These are phyloP conservation scores for Luvunga scandens DNA, from an alignment of 345 rosid genomes.

Conservation along the genomic window DNA sequence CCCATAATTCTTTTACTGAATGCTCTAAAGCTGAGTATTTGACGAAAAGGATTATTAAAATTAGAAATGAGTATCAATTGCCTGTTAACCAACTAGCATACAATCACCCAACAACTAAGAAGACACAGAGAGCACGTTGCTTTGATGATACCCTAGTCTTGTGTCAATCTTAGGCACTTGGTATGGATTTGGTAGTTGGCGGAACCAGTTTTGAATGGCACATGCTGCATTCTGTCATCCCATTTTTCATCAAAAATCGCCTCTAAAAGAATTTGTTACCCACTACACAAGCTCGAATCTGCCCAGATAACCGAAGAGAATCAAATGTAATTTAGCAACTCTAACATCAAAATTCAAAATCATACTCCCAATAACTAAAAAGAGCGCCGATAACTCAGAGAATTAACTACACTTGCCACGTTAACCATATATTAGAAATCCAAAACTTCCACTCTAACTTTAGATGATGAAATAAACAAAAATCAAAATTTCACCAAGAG, in stretches of 20 bases:
- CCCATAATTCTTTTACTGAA: neutral
- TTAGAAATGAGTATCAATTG: slow-evolving; percentile 17
- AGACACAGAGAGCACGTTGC: slow-evolving; percentile 60
- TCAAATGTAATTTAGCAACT: neutral
- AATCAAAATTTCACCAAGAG: neutral
- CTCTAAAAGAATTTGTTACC: slow-evolving; percentile 8
- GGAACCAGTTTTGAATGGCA: slow-evolving; percentile 81
- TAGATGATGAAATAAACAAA: neutral
- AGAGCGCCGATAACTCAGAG: neutral
- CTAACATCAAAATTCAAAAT: neutral
- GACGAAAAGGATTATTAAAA: slow-evolving; percentile 2
- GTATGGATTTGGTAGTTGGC: slow-evolving; percentile 51
- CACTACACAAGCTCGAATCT: slow-evolving; percentile 18
- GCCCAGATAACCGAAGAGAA: neutral
- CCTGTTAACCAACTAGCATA: slow-evolving; percentile 87
- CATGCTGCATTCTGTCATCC: slow-evolving; percentile 79
- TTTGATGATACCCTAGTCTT: slow-evolving; percentile 70
- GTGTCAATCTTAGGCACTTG: slow-evolving; percentile 75
- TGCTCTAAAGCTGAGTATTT: neutral
- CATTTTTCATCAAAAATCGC: slow-evolving; percentile 60
- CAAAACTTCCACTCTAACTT: neutral
- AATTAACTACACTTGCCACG: neutral
- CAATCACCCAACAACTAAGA: slow-evolving; percentile 95
- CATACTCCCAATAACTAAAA: neutral
- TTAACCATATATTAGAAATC: neutral